These are phyloP conservation scores for Gaillardinia entomophila DNA, from an alignment of 805 yeast genomes.

Conservation along the genomic window DNA sequence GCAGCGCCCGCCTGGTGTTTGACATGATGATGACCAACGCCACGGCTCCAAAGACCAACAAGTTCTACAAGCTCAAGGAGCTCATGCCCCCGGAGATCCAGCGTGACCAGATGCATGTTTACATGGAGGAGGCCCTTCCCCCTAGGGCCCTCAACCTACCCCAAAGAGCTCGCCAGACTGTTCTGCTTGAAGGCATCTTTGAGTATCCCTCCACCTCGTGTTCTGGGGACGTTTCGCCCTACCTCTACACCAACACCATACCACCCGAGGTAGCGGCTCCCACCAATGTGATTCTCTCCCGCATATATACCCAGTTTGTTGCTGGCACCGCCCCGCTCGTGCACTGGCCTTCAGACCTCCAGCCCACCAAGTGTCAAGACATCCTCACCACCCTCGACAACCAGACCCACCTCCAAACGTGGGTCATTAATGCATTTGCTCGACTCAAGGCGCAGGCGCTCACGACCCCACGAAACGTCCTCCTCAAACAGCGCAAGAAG, in stretches of 20 bases:
- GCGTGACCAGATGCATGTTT: slow-evolving; percentile 28
- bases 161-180: not conserved
- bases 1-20: slow-evolving; percentile 29
- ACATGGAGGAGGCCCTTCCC: slow-evolving; percentile 6
- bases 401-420: slow-evolving; percentile 20
- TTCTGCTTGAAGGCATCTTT: not conserved
- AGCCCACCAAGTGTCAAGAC: slow-evolving; percentile 29
- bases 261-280: not conserved
- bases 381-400: slow-evolving; percentile 25
- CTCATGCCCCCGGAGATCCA: slow-evolving; percentile 26
- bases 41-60: slow-evolving; percentile 19
- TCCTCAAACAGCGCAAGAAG: slow-evolving; percentile 19
- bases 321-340: slow-evolving; percentile 8
- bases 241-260: not conserved
- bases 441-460: slow-evolving; percentile 23
- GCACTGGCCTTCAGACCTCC: slow-evolving; percentile 39
- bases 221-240: not conserved
- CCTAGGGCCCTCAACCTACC: not conserved
- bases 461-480: slow-evolving; percentile 26
- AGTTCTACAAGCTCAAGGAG: slow-evolving; percentile 24
- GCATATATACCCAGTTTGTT: slow-evolving; percentile 6
- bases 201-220: not conserved
- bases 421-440: slow-evolving; percentile 38
- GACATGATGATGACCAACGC: slow-evolving; percentile 35
- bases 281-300: slow-evolving; percentile 1